phyloP scores from a whole-genome alignment of 805 yeast species.

The Teunomyces lycoperdinae region DNA sequence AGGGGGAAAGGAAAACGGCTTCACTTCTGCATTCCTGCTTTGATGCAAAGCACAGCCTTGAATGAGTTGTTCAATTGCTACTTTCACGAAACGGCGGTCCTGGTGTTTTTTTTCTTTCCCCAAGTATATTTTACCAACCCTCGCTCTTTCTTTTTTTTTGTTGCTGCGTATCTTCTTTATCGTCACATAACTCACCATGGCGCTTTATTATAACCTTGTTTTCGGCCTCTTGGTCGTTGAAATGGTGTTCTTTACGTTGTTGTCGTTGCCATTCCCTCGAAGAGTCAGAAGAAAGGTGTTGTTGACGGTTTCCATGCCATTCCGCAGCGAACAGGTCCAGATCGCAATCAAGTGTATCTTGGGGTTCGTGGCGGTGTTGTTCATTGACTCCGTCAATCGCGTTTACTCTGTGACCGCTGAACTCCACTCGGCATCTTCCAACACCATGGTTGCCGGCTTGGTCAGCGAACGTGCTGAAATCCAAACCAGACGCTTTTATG shows the following conservation, averaged over 20 bases:
- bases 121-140: too few species aligned
- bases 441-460: slow-evolving; percentile 20
- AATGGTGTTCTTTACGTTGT: slow-evolving; percentile 70
- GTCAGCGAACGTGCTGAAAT: slow-evolving; percentile 71
- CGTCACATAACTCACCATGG: slow-evolving; percentile 24
- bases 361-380: slow-evolving; percentile 78
- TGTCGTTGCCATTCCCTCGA: slow-evolving; percentile 86
- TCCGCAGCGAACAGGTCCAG: slow-evolving; percentile 66
- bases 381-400: slow-evolving; percentile 85
- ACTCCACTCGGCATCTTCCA: slow-evolving; percentile 36
- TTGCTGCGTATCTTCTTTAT: not conserved
- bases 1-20: too few species aligned
- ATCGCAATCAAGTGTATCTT: slow-evolving; percentile 77
- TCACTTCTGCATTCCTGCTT: too few species aligned
- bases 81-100: too few species aligned
- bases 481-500: slow-evolving; percentile 88
- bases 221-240: slow-evolving; percentile 77
- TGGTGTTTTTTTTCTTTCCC: too few species aligned
- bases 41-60: too few species aligned
- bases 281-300: slow-evolving; percentile 66
- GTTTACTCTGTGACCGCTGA: slow-evolving; percentile 69
- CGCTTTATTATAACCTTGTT: slow-evolving; percentile 48
- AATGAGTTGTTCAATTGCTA: too few species aligned
- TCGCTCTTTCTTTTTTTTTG: too few species aligned
- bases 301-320: slow-evolving; percentile 61